Evolutionary conservation across 202 grass and related monocot species (phyloP).

Genomic region (Setaria italica): DNA sequence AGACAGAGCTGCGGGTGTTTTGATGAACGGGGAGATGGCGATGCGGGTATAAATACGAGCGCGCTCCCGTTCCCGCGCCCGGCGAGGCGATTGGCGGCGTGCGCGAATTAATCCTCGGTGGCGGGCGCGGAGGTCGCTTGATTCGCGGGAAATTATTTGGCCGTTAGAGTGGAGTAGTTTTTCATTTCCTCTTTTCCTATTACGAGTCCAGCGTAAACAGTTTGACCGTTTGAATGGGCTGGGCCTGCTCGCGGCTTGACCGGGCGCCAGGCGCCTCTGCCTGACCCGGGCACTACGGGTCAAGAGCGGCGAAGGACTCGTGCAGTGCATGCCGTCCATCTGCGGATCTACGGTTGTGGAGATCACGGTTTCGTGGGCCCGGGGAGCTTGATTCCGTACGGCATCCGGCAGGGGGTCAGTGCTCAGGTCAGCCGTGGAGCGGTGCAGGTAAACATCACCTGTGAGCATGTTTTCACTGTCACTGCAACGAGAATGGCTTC

Average conservation of each 20-base stretch:
- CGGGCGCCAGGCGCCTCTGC: neutral
- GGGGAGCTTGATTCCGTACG: too few relatives aligned
- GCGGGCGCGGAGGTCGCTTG: neutral
- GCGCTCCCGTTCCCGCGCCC: too few relatives aligned
- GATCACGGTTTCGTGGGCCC: too few relatives aligned
- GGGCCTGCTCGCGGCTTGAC: conserved; percentile 21
- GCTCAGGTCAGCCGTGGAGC: too few relatives aligned
- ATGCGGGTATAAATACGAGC: conserved; percentile 38
- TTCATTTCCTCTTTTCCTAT: neutral
- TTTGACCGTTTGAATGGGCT: conserved; percentile 44
- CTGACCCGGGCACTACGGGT: neutral
- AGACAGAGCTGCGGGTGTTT: neutral
- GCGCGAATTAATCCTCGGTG: neutral
- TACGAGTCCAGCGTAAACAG: conserved; percentile 16
- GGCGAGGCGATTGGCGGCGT: neutral
- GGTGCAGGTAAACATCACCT: too few relatives aligned
- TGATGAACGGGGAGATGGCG: neutral
- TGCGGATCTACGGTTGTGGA: neutral
- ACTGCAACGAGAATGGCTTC: too few relatives aligned
- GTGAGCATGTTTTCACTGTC: too few relatives aligned
- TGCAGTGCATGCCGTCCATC: neutral
- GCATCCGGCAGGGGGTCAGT: too few relatives aligned
- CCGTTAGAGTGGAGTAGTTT: neutral
- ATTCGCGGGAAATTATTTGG: neutral
- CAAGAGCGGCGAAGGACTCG: neutral